Conservation (phyloP, 768 basidiomycete species). For the Tricholoma flavovirens region DNA sequence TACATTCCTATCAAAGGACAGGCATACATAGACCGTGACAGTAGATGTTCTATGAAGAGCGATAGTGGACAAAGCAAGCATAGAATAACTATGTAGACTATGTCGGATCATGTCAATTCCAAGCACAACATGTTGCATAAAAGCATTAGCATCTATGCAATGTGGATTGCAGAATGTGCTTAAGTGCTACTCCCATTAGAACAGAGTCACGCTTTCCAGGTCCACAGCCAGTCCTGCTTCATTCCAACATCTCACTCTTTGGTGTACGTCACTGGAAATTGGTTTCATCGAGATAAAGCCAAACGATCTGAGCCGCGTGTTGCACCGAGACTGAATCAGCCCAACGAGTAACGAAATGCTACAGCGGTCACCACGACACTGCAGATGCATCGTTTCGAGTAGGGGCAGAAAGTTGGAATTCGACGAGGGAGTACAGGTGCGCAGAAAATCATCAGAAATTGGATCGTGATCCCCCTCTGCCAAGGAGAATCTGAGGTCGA, state of each 20-base stretch:
- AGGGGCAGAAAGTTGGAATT: slow-evolving; percentile 16
- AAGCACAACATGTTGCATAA: too few species aligned
- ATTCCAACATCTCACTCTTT: slow-evolving; percentile 16
- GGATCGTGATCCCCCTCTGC: slow-evolving; percentile 28
- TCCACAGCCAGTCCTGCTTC: slow-evolving; percentile 22
- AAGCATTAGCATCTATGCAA: too few species aligned
- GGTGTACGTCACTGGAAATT: slow-evolving; percentile 15
- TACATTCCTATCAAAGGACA: too few species aligned
- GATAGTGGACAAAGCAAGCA: too few species aligned
- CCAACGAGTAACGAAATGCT: slow-evolving; percentile 19
- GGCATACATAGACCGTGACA: too few species aligned
- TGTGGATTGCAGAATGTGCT: too few species aligned
- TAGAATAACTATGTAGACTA: too few species aligned
- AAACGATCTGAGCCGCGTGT: slow-evolving; percentile 18
- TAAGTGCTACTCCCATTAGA: not conserved
- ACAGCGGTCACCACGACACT: slow-evolving; percentile 30
- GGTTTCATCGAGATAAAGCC: slow-evolving; percentile 26
- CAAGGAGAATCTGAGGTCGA: slow-evolving; percentile 32
- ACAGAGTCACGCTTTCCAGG: slow-evolving; percentile 2
- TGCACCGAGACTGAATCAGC: slow-evolving; percentile 29
- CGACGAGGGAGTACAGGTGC: slow-evolving; percentile 9
- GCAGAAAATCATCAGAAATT: slow-evolving; percentile 30
- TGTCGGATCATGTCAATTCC: too few species aligned
- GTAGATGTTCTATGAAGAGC: too few species aligned
- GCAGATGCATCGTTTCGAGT: slow-evolving; percentile 22